Evolutionary conservation across 2,329 filamentous ascomycete species (phyloP).

Genomic region (Thermomyces lanuginosus): DNA sequence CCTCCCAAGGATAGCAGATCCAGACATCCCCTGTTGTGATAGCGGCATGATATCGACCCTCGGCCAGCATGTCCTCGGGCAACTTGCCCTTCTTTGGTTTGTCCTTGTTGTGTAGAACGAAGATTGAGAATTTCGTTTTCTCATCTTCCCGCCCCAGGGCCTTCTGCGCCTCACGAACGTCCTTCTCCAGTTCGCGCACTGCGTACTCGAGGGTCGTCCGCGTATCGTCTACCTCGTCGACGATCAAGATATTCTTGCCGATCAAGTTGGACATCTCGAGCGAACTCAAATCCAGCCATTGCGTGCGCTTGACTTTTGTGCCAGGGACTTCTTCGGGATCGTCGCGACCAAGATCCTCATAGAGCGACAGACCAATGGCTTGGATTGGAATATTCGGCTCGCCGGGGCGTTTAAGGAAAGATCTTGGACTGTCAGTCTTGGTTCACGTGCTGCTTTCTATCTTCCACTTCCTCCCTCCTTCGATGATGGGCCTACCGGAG

Average conservation of each 20-base stretch:
- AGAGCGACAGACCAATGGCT: conserved; percentile 93
- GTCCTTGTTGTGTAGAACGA: conserved; percentile 97
- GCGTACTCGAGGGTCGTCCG: conserved; percentile 88
- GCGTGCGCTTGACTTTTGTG: conserved; percentile 89
- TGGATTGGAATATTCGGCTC: conserved; percentile 95
- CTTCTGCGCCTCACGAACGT: conserved; percentile 66
- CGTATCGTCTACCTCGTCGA: conserved; percentile 92
- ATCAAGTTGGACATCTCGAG: conserved; percentile 79
- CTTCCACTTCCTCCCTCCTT: no score
- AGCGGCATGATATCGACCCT: conserved; percentile 66
- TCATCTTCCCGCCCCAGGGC: conserved; percentile 51
- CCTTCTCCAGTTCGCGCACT: conserved; percentile 83
- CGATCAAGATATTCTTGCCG: conserved; percentile 80
- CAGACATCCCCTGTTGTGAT: conserved; percentile 83
- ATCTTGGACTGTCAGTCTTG: no score
- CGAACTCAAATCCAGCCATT: conserved; percentile 86
- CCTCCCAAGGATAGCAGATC: conserved; percentile 99
- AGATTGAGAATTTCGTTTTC: conserved; percentile 81
- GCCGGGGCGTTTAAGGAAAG: conserved; percentile 82
- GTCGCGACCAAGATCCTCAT: conserved; percentile 60
- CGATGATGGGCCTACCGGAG: conserved; percentile 55
- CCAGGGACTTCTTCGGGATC: conserved; percentile 58
- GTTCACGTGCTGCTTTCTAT: neutral
- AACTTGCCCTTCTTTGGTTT: conserved; percentile 85
- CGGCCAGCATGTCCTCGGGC: conserved; percentile 57